Evolutionary conservation across 2,329 filamentous ascomycete genomes (phyloP).

Genomic region (Cladosporium sp.): DNA sequence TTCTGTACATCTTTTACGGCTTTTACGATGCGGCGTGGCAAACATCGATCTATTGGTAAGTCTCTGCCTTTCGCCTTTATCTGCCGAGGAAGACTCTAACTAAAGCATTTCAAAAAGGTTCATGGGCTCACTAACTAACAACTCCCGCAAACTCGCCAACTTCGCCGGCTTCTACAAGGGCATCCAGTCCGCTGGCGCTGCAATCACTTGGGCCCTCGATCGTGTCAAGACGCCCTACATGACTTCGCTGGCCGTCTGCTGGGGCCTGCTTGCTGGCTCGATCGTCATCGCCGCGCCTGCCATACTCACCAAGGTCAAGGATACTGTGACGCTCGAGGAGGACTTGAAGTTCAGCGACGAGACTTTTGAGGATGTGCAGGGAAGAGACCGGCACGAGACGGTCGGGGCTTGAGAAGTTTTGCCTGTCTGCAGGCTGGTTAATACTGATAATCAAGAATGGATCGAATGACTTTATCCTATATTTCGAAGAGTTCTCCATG

Average conservation of each 20-base stretch:
- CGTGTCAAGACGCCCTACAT: background rate
- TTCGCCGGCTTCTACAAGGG: constrained; percentile 89
- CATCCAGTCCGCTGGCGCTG: constrained; percentile 74
- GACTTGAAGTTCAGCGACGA: constrained; percentile 86
- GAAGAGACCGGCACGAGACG: background rate
- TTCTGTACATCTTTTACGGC: constrained; percentile 87
- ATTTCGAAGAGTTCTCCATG: background rate
- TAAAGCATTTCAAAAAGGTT: constrained; percentile 63
- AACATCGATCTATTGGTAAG: constrained; percentile 69
- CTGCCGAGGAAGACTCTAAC: background rate
- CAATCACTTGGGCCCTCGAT: background rate
- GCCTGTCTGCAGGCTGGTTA: background rate
- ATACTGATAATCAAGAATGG: background rate
- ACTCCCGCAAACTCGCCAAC: constrained; percentile 86
- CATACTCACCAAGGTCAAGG: background rate
- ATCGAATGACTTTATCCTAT: background rate
- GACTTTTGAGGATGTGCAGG: constrained; percentile 68
- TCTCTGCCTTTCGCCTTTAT: background rate
- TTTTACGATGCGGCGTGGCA: constrained; percentile 87
- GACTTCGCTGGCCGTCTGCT: background rate
- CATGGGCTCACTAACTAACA: constrained; percentile 93
- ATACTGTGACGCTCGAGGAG: constrained; percentile 61
- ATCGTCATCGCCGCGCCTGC: background rate
- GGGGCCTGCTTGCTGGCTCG: background rate
- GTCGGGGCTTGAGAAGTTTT: background rate